Conservation (phyloP, 306 rosid species). For the Quercus parvula region DNA sequence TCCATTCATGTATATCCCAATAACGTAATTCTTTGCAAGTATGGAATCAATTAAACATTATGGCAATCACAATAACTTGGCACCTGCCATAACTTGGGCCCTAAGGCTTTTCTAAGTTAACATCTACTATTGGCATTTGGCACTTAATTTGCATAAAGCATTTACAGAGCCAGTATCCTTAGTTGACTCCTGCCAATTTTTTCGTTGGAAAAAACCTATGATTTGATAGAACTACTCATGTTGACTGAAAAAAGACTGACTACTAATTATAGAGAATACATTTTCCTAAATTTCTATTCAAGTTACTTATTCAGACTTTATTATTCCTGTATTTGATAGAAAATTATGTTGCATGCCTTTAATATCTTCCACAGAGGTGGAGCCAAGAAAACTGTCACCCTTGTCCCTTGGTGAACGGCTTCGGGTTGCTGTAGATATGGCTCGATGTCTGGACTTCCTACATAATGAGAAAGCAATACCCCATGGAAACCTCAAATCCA, state of each 20-base stretch:
- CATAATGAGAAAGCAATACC: conserved; percentile 79
- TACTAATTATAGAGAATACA: neutral
- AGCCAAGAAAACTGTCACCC: conserved; percentile 42
- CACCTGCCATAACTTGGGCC: neutral
- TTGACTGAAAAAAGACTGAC: neutral
- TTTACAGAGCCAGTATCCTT: neutral
- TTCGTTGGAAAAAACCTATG: neutral
- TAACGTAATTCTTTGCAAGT: neutral
- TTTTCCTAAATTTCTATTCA: neutral
- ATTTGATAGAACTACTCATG: neutral
- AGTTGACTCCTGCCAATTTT: neutral
- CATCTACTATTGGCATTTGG: neutral
- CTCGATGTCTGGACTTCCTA: conserved; percentile 55
- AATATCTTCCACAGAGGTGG: conserved; percentile 40
- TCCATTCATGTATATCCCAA: neutral
- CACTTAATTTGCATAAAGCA: neutral
- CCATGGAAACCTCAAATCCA: conserved; percentile 79
- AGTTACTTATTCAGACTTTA: neutral
- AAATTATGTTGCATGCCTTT: neutral
- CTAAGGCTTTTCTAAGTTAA: neutral
- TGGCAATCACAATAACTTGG: neutral
- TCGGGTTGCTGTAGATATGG: conserved; percentile 53
- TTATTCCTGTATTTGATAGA: neutral
- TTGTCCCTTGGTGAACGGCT: conserved; percentile 53
- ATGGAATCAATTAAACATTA: neutral